These are phyloP conservation scores for Aspergillus uvarum DNA, from an alignment of 2,329 filamentous ascomycete species.

Conservation along the genomic window DNA sequence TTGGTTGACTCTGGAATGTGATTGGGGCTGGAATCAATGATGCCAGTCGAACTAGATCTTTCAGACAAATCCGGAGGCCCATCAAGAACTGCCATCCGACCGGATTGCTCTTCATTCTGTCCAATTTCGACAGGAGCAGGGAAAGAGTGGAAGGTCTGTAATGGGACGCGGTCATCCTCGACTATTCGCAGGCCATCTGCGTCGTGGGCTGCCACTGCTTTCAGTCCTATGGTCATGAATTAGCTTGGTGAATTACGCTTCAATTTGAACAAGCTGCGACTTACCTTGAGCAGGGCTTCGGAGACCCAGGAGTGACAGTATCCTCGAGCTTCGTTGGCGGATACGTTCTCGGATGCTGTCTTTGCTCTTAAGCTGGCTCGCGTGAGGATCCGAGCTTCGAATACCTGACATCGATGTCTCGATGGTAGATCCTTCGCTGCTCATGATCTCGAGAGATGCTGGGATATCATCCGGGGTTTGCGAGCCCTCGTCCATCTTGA, in stretches of 20 bases:
- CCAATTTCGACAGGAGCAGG: not conserved
- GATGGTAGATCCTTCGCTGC: constrained; percentile 10
- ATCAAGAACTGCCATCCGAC: not conserved
- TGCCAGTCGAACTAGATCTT: not conserved
- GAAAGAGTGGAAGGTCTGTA: constrained; percentile 3
- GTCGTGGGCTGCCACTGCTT: not conserved
- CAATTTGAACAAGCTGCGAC: not conserved
- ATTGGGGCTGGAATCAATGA: not conserved
- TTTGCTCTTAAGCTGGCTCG: constrained; percentile 15
- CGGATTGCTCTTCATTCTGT: not conserved
- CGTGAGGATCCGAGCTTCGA: constrained; percentile 22
- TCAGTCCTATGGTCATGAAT: not conserved
- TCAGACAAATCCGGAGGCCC: not conserved
- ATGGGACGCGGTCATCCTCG: not conserved
- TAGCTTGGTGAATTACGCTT: not conserved
- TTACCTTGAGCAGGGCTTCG: constrained; percentile 29
- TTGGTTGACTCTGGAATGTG: not conserved
- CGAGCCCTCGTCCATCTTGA: not conserved
- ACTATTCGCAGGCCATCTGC: not conserved
- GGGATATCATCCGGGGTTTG: not conserved
- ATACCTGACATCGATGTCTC: constrained; percentile 28
- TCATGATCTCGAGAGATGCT: not conserved
- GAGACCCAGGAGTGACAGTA: constrained; percentile 38
- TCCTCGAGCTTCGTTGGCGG: constrained; percentile 37
- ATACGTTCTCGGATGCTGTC: constrained; percentile 33